These are phyloP conservation scores for Mangifera indica DNA, from an alignment of 345 rosid genomes.

Conservation along the genomic window DNA sequence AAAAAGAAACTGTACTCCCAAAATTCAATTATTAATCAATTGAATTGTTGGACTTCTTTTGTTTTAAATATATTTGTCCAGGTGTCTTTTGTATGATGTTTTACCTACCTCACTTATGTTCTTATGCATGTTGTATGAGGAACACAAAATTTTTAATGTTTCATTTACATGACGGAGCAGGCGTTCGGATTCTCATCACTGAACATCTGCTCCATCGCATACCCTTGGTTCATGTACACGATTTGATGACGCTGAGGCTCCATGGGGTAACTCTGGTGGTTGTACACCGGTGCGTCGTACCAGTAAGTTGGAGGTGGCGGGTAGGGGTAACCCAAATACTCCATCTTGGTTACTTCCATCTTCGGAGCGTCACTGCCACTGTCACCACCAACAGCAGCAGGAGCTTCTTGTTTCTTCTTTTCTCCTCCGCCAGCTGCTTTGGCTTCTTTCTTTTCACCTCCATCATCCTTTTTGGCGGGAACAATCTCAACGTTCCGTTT, in stretches of 20 bases:
- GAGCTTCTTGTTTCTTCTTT: conserved; percentile 23
- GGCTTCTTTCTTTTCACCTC: conserved; percentile 37
- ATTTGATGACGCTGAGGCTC: conserved; percentile 18
- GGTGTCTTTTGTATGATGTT: too few relatives aligned
- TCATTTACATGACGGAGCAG: conserved; percentile 65
- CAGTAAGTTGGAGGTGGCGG: conserved; percentile 46
- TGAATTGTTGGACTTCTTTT: too few relatives aligned
- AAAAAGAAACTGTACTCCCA: too few relatives aligned
- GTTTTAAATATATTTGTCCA: too few relatives aligned
- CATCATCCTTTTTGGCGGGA: conserved; percentile 53
- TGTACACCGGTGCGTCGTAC: conserved; percentile 38
- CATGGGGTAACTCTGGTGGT: conserved; percentile 35
- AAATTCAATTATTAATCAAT: too few relatives aligned
- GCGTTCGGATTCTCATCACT: conserved; percentile 94
- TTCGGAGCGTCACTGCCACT: conserved; percentile 32
- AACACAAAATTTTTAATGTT: too few relatives aligned
- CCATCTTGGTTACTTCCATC: conserved; percentile 55
- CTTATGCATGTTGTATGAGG: too few relatives aligned
- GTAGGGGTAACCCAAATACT: conserved; percentile 36
- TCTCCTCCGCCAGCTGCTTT: neutral
- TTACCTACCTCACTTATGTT: too few relatives aligned
- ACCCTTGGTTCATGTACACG: conserved; percentile 26
- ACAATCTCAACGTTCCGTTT: conserved; percentile 66
- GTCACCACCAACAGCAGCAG: conserved; percentile 11
- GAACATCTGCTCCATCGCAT: conserved; percentile 55